Conservation (phyloP, 2,329 filamentous ascomycete genomes). For the Geoglossum cookeanum region DNA sequence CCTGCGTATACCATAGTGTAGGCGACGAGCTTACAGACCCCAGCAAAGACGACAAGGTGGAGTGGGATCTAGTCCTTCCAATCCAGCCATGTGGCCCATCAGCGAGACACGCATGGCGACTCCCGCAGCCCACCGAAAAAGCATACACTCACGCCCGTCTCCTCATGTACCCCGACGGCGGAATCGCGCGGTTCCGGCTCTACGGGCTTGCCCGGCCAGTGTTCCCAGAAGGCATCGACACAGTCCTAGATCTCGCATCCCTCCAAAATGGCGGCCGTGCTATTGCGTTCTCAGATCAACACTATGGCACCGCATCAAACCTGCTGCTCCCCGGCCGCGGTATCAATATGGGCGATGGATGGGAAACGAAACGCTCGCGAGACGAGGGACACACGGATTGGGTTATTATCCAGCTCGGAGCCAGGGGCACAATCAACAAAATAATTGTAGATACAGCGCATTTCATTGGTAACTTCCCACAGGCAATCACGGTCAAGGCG, state of each 20-base stretch:
- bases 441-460: slow-evolving; percentile 64
- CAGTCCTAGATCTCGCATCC: slow-evolving; percentile 56
- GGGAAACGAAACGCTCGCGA: slow-evolving; percentile 64
- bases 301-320: slow-evolving; percentile 69
- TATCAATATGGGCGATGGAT: slow-evolving; percentile 74
- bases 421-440: slow-evolving; percentile 42
- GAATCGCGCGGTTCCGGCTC: slow-evolving; percentile 61
- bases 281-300: slow-evolving; percentile 59
- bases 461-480: slow-evolving; percentile 69
- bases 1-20: slow-evolving; percentile 43
- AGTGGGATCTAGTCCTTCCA: slow-evolving; percentile 54
- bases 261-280: slow-evolving; percentile 64
- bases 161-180: slow-evolving; percentile 74
- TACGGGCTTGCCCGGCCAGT: slow-evolving; percentile 61
- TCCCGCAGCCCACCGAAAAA: slow-evolving; percentile 38
- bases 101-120: slow-evolving; percentile 54
- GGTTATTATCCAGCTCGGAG: slow-evolving; percentile 58
- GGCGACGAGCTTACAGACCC: not conserved
- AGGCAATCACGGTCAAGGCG: slow-evolving; percentile 49
- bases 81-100: slow-evolving; percentile 55
- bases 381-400: slow-evolving; percentile 58
- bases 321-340: slow-evolving; percentile 60
- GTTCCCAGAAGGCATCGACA: slow-evolving; percentile 45
- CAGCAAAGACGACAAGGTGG: slow-evolving; percentile 25
- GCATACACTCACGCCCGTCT: slow-evolving; percentile 63